These are phyloP conservation scores for Dorcoceras hygrometricum DNA, from an alignment of 257 asterid genomes.

Conservation along the genomic window DNA sequence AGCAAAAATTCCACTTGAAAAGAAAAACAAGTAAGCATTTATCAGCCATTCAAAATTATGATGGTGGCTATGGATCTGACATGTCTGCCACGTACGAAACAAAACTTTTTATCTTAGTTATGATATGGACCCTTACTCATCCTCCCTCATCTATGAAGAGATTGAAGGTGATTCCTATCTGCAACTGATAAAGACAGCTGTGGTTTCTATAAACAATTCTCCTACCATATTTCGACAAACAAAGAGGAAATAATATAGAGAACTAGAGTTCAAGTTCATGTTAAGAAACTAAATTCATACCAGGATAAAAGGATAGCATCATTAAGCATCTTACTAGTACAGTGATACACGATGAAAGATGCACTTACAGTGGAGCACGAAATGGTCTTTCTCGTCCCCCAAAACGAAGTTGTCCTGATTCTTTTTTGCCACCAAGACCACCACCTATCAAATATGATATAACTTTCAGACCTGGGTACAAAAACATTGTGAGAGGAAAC, in stretches of 20 bases:
- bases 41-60: background rate
- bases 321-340: background rate
- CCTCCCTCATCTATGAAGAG: background rate
- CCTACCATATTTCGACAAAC: too few species aligned
- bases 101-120: background rate
- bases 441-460: constrained; percentile 57
- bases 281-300: background rate
- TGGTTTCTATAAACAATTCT: too few species aligned
- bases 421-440: constrained; percentile 96
- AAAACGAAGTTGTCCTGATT: constrained; percentile 96
- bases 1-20: background rate
- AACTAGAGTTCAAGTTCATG: too few species aligned
- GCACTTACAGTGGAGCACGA: constrained; percentile 69
- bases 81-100: too few species aligned
- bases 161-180: too few species aligned
- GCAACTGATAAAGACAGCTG: too few species aligned
- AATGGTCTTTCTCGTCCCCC: constrained; percentile 98
- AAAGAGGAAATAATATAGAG: too few species aligned
- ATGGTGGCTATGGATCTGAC: too few species aligned
- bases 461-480: constrained; percentile 15
- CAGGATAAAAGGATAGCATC: background rate
- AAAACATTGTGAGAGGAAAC: constrained; percentile 9
- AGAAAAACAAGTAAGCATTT: background rate
- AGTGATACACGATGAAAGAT: constrained; percentile 15
- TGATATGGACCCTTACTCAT: background rate